Conservation (phyloP, 768 basidiomycete species). For the Hemileccinum rubropunctum region DNA sequence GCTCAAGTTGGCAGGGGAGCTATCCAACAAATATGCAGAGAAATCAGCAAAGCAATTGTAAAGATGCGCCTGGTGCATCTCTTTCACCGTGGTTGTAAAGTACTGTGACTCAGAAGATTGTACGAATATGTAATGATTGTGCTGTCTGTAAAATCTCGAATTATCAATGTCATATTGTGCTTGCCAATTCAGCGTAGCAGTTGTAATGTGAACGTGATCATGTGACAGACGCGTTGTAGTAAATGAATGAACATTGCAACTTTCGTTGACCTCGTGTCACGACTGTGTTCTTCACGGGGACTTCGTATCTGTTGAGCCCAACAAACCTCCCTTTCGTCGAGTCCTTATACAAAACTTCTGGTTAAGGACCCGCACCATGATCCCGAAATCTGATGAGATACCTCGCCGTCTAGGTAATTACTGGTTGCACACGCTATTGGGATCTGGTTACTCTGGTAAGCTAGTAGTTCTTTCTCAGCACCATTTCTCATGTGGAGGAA, state of each 20-base stretch:
- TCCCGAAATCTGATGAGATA: slow-evolving; percentile 10
- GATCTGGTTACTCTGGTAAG: slow-evolving; percentile 73
- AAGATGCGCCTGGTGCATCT: not conserved
- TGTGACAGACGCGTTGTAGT: slow-evolving; percentile 21
- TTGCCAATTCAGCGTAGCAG: too few relatives aligned
- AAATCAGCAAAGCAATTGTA: slow-evolving; percentile 19
- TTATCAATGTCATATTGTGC: too few relatives aligned
- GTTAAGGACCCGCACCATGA: slow-evolving; percentile 11
- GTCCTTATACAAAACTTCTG: not conserved
- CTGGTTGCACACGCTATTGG: slow-evolving; percentile 55
- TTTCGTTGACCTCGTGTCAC: slow-evolving; percentile 6
- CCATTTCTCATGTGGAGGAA: not conserved
- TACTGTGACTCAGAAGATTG: not conserved
- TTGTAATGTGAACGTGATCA: slow-evolving; percentile 8
- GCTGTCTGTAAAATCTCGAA: not conserved
- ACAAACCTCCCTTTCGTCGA: not conserved
- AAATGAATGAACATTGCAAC: slow-evolving; percentile 7
- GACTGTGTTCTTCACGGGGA: not conserved
- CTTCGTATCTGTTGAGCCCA: not conserved
- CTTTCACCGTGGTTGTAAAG: not conserved
- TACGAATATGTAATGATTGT: slow-evolving; percentile 1
- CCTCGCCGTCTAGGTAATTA: slow-evolving; percentile 55
- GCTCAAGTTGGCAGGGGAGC: slow-evolving; percentile 50
- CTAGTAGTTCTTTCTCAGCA: not conserved
- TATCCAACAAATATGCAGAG: slow-evolving; percentile 16